Conservation (phyloP, 371 early-diverging fungal genomes). For the Mucor piriformis region DNA sequence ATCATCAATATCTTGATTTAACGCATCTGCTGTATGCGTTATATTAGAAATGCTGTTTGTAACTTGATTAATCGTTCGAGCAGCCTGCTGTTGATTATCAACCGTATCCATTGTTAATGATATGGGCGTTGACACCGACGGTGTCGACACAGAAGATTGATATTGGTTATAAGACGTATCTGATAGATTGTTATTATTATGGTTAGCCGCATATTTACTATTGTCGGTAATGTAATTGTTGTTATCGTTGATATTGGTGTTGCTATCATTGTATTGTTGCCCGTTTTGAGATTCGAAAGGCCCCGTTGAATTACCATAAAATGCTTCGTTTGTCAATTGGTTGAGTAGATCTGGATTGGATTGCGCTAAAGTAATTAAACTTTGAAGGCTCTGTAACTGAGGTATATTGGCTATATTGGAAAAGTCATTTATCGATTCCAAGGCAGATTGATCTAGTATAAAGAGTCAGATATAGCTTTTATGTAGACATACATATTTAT, state of each 20-base stretch:
- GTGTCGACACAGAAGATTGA: not conserved
- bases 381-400: slow-evolving; percentile 29
- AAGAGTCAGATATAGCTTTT: not conserved
- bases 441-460: not conserved
- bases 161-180: not conserved
- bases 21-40: slow-evolving; percentile 31
- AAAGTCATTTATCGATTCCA: slow-evolving; percentile 5
- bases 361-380: slow-evolving; percentile 35
- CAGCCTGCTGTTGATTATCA: not conserved
- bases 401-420: slow-evolving; percentile 18
- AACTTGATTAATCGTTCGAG: slow-evolving; percentile 16
- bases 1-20: slow-evolving; percentile 44
- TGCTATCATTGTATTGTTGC: too few species aligned
- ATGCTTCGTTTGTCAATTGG: slow-evolving; percentile 28
- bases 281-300: not conserved
- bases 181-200: not conserved
- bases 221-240: not conserved
- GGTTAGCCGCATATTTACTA: not conserved
- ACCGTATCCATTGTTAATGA: not conserved
- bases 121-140: not conserved
- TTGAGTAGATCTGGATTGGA: slow-evolving; percentile 28
- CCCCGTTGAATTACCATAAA: slow-evolving; percentile 8
- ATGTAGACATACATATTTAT: not conserved
- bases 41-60: slow-evolving; percentile 28
- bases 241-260: not conserved